phyloP scores from a whole-genome alignment of 1,284 basidiomycete genomes.

The Inonotus obliquus region DNA sequence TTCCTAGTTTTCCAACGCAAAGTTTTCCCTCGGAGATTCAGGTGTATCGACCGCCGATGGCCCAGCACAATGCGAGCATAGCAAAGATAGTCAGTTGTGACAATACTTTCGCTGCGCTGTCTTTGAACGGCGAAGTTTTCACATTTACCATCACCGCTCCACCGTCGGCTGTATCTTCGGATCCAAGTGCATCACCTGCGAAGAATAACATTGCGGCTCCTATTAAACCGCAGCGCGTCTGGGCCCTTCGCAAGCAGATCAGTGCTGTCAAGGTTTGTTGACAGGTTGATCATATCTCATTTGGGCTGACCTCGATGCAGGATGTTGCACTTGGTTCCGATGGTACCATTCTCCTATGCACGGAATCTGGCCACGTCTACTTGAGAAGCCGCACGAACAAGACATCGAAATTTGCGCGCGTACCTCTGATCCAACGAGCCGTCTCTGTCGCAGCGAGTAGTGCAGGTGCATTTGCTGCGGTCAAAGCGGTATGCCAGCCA shows the following conservation, averaged over 20 bases:
- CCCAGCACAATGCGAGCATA: slow-evolving; percentile 66
- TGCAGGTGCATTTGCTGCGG: slow-evolving; percentile 85
- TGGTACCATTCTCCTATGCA: slow-evolving; percentile 88
- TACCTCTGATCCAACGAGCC: slow-evolving; percentile 83
- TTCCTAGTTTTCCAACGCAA: slow-evolving; percentile 60
- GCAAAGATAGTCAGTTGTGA: slow-evolving; percentile 81
- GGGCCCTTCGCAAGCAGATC: slow-evolving; percentile 85
- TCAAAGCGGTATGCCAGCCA: slow-evolving; percentile 72
- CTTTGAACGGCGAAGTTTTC: slow-evolving; percentile 88
- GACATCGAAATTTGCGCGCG: slow-evolving; percentile 76
- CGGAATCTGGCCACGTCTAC: slow-evolving; percentile 92
- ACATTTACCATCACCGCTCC: slow-evolving; percentile 61
- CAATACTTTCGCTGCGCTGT: slow-evolving; percentile 80
- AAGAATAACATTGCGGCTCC: slow-evolving; percentile 26
- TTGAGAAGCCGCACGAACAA: slow-evolving; percentile 70
- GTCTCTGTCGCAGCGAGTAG: slow-evolving; percentile 84
- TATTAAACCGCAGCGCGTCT: slow-evolving; percentile 86
- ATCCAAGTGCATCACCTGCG: slow-evolving; percentile 23
- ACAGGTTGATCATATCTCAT: not conserved
- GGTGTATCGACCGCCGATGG: slow-evolving; percentile 77
- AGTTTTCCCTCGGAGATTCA: slow-evolving; percentile 70
- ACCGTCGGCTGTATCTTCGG: slow-evolving; percentile 29
- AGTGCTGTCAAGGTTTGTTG: slow-evolving; percentile 69
- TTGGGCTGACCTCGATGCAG: slow-evolving; percentile 29
- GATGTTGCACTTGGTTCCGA: slow-evolving; percentile 90